These are phyloP conservation scores for Coemansia sp. DNA, from an alignment of 192 early-diverging fungal genomes.

Conservation along the genomic window DNA sequence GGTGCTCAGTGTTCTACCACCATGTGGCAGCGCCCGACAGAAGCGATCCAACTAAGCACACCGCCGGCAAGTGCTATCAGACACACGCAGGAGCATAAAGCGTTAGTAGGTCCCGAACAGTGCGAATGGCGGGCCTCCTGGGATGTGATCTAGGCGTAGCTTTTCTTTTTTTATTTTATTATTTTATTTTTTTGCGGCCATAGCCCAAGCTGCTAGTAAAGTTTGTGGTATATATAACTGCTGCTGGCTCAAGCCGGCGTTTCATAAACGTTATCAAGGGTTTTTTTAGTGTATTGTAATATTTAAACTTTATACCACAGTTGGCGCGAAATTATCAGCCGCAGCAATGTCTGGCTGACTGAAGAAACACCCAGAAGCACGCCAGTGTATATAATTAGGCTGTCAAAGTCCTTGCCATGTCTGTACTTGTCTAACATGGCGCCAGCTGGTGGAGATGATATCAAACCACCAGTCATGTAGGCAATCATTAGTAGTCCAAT, in stretches of 20 bases:
- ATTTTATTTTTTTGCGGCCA: too few species aligned
- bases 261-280: not conserved
- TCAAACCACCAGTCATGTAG: constrained; percentile 19
- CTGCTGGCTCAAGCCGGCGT: not conserved
- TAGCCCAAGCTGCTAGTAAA: not conserved
- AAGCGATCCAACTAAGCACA: not conserved
- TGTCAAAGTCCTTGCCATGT: constrained; percentile 14
- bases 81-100: too few species aligned
- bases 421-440: constrained; percentile 31
- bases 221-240: not conserved
- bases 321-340: constrained; percentile 8
- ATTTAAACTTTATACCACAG: constrained; percentile 11
- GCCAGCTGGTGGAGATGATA: constrained; percentile 34
- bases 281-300: not conserved
- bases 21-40: not conserved
- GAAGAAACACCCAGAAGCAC: constrained; percentile 17
- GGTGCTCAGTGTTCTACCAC: not conserved
- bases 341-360: not conserved
- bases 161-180: not conserved
- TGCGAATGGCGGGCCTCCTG: constrained; percentile 32
- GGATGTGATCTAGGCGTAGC: constrained; percentile 27
- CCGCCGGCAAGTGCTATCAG: not conserved
- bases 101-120: not conserved
- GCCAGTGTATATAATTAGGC: constrained; percentile 33
- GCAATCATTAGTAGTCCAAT: constrained; percentile 33